Conservation (phyloP, 108 stramenopile genomes). For the Cyclotella distinguenda region DNA sequence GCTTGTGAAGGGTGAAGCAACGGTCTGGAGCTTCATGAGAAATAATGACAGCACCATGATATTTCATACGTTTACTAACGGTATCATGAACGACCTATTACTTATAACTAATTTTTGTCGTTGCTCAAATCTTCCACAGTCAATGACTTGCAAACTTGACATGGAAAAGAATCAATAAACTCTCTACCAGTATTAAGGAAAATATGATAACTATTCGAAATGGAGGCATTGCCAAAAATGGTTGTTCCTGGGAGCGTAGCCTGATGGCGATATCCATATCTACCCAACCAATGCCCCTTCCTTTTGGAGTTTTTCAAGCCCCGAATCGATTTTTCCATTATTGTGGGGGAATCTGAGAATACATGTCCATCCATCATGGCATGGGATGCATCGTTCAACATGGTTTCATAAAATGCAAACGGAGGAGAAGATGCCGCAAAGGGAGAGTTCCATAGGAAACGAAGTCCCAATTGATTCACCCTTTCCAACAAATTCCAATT, state of each 20-base stretch:
- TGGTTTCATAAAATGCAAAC: not conserved
- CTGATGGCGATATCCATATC: slow-evolving; percentile 3
- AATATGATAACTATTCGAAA: slow-evolving; percentile 4
- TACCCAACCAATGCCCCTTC: slow-evolving; percentile 2
- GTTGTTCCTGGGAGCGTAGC: not conserved
- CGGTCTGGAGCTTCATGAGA: no score
- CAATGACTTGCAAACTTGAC: not conserved
- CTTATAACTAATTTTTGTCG: no score
- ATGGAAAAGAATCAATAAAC: not conserved
- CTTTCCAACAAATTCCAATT: not conserved
- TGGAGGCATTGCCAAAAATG: not conserved
- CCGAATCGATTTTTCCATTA: no score
- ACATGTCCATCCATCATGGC: no score
- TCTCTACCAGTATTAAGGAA: not conserved
- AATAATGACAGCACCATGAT: no score
- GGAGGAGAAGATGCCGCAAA: slow-evolving; percentile 1
- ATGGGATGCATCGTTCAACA: no score
- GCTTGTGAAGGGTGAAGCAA: no score
- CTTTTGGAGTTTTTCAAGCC: no score
- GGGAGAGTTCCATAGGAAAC: not conserved
- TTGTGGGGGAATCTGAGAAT: no score
- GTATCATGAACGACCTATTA: no score
- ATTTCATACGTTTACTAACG: no score
- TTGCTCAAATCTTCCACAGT: not conserved
- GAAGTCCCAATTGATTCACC: not conserved